Evolutionary conservation across 2,329 filamentous ascomycete species (phyloP).

Genomic region (Paecilomyces fulvus): DNA sequence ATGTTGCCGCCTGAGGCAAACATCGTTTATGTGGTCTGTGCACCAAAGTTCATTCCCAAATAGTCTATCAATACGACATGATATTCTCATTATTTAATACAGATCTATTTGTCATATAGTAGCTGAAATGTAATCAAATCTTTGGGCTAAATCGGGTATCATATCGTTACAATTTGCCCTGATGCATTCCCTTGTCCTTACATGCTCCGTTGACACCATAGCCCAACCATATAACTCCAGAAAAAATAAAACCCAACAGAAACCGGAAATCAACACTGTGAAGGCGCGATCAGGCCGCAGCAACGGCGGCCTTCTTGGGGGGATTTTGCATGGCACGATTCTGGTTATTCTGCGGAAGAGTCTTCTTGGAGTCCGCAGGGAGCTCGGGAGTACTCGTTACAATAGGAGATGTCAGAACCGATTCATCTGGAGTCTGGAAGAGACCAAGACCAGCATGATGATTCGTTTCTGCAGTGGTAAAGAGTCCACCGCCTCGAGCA

Average conservation of each 20-base stretch:
- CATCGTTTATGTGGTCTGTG: neutral
- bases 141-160: slow-evolving; percentile 17
- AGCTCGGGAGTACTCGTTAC: slow-evolving; percentile 14
- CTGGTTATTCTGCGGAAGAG: slow-evolving; percentile 2
- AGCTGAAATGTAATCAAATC: neutral
- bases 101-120: neutral
- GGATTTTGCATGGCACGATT: slow-evolving; percentile 5
- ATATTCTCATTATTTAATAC: no score
- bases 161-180: slow-evolving; percentile 18
- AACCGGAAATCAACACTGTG: slow-evolving; percentile 1
- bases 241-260: neutral
- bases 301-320: slow-evolving; percentile 15
- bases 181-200: neutral
- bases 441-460: slow-evolving; percentile 22
- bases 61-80: neutral
- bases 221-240: neutral
- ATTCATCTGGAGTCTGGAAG: slow-evolving; percentile 23
- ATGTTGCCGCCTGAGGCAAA: slow-evolving; percentile 1
- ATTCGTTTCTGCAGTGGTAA: slow-evolving; percentile 29
- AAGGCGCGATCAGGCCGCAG: slow-evolving; percentile 6
- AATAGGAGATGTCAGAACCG: slow-evolving; percentile 16
- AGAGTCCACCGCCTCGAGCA: slow-evolving; percentile 38
- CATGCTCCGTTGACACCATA: neutral
- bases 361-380: slow-evolving; percentile 14
- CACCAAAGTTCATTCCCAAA: neutral